These are phyloP conservation scores for Setaria italica DNA, from an alignment of 202 grass and related monocot species.

Conservation along the genomic window DNA sequence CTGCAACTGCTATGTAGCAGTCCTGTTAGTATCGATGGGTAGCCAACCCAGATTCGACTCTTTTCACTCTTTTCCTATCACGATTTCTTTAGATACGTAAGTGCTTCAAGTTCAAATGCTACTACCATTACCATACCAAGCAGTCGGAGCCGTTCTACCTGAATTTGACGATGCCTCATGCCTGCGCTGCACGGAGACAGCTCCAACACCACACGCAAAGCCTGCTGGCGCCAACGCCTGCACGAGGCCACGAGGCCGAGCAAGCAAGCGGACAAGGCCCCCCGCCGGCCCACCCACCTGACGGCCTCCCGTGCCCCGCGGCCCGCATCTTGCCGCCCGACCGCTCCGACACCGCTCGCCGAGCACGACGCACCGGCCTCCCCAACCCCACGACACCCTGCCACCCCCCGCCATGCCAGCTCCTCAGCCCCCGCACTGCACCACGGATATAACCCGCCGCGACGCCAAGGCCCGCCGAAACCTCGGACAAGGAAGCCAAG, in stretches of 20 bases:
- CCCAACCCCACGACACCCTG: conserved; percentile 6
- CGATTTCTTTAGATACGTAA: no score
- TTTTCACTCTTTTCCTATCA: no score
- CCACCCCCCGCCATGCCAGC: not conserved
- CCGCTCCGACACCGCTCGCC: conserved; percentile 40
- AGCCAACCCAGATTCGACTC: no score
- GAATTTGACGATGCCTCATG: not conserved
- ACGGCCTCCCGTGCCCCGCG: conserved; percentile 25
- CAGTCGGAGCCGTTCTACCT: not conserved
- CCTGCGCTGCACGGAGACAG: not conserved
- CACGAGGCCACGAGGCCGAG: not conserved
- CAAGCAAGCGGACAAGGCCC: not conserved
- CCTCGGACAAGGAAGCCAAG: not conserved
- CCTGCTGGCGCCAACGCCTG: conserved; percentile 3
- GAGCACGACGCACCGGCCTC: conserved; percentile 40
- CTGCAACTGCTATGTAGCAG: no score
- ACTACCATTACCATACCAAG: no score
- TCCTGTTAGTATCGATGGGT: no score
- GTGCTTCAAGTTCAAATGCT: no score
- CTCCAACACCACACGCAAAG: not conserved
- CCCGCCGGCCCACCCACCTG: conserved; percentile 32
- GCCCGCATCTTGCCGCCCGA: conserved; percentile 32
- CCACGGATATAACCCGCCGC: not conserved
- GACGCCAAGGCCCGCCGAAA: not conserved
- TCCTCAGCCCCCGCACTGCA: no score